Conservation (phyloP, 1,284 basidiomycete species). For the Cryptococcus floricola region DNA sequence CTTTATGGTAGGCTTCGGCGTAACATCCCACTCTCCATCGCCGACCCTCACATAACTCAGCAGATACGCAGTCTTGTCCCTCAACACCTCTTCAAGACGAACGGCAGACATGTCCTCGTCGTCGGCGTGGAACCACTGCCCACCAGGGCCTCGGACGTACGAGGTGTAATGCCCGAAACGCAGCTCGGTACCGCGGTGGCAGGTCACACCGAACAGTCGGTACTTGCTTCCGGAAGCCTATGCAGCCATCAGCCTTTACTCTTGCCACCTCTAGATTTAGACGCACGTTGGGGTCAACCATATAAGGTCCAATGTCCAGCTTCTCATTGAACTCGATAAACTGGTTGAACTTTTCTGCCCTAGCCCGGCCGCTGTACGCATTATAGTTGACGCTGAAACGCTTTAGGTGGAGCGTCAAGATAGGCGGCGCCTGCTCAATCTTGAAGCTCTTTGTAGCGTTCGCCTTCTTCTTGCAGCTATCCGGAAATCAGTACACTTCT, state of each 20-base stretch:
- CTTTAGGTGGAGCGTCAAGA: slow-evolving; percentile 96
- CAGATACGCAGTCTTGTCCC: slow-evolving; percentile 81
- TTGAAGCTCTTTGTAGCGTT: slow-evolving; percentile 52
- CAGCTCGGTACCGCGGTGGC: slow-evolving; percentile 85
- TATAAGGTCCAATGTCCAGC: slow-evolving; percentile 71
- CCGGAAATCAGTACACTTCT: not conserved
- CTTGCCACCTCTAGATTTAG: not conserved
- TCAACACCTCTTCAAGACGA: slow-evolving; percentile 52
- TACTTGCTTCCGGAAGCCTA: slow-evolving; percentile 66
- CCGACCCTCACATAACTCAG: slow-evolving; percentile 74
- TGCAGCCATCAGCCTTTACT: not conserved
- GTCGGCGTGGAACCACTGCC: slow-evolving; percentile 88
- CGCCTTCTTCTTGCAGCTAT: slow-evolving; percentile 44
- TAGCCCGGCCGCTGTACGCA: slow-evolving; percentile 56
- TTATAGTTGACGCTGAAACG: slow-evolving; percentile 61
- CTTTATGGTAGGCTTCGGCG: not conserved
- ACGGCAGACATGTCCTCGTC: slow-evolving; percentile 67
- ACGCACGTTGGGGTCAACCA: slow-evolving; percentile 67
- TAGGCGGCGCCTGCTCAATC: slow-evolving; percentile 77
- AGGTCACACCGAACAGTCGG: slow-evolving; percentile 84
- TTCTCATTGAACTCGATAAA: slow-evolving; percentile 72
- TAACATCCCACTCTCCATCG: slow-evolving; percentile 8
- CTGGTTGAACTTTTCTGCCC: slow-evolving; percentile 80
- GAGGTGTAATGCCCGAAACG: slow-evolving; percentile 97
- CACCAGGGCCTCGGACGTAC: slow-evolving; percentile 68